Conservation (phyloP, 768 basidiomycete species). For the Psilocybe azurescens region DNA sequence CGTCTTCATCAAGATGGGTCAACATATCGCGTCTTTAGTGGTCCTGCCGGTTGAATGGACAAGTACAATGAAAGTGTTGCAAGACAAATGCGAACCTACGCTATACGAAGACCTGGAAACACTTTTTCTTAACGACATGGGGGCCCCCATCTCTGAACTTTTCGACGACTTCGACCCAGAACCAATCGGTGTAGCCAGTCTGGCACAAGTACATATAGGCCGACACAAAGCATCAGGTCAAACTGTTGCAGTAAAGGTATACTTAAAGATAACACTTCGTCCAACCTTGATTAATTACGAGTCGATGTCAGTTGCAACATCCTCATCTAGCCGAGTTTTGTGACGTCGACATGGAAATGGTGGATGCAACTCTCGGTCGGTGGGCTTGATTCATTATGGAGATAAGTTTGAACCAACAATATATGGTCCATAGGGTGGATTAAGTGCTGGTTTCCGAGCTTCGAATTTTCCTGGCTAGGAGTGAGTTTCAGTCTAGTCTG, state of each 20-base stretch:
- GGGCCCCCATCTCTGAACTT: constrained; percentile 67
- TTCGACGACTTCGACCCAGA: constrained; percentile 86
- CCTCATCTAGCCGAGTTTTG: constrained; percentile 93
- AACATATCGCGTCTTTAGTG: constrained; percentile 77
- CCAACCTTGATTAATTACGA: constrained; percentile 10
- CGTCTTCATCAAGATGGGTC: constrained; percentile 89
- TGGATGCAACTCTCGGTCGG: constrained; percentile 72
- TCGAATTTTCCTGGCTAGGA: constrained; percentile 93
- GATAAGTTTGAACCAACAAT: neutral
- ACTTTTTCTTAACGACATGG: constrained; percentile 84
- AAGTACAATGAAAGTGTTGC: constrained; percentile 59
- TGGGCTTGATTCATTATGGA: neutral
- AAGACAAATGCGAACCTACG: constrained; percentile 94
- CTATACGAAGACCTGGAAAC: constrained; percentile 76
- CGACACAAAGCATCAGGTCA: constrained; percentile 71
- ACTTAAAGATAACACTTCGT: constrained; percentile 7
- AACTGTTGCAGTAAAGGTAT: constrained; percentile 86
- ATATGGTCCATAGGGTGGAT: constrained; percentile 65
- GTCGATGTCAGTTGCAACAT: constrained; percentile 72
- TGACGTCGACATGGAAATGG: constrained; percentile 88
- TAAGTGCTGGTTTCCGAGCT: constrained; percentile 93
- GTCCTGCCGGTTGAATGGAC: constrained; percentile 62
- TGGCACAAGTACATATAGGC: constrained; percentile 95
- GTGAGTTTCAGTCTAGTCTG: constrained; percentile 36
- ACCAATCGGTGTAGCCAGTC: constrained; percentile 94